Percentiles rank a stretch among this genome's conserved stretches.
Evolutionary conservation across 345 rosid species (phyloP).

Genomic region (Stellera chamaejasme): DNA sequence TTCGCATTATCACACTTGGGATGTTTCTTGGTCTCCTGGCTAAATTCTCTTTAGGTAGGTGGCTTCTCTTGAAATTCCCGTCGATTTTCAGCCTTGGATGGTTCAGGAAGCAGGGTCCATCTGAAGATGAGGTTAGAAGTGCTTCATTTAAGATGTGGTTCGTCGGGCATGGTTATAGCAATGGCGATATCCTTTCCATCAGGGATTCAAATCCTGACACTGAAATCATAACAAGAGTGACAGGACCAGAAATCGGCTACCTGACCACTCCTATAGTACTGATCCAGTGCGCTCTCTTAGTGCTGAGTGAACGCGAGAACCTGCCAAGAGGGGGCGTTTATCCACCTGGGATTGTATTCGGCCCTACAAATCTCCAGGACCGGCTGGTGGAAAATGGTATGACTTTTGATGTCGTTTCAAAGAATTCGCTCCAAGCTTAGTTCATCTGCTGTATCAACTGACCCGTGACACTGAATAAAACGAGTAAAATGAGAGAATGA

Average conservation of each 20-base stretch:
- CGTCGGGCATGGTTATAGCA: constrained; percentile 65
- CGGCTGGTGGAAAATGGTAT: constrained; percentile 66
- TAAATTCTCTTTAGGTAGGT: constrained; percentile 48
- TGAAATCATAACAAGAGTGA: constrained; percentile 62
- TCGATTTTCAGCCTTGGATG: constrained; percentile 75
- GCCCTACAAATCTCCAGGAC: constrained; percentile 66
- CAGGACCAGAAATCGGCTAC: constrained; percentile 88
- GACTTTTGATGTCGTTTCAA: constrained; percentile 65
- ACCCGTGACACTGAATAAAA: too few species aligned
- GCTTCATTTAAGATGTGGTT: constrained; percentile 93
- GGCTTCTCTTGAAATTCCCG: constrained; percentile 79
- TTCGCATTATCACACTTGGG: constrained; percentile 43
- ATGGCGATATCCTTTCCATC: constrained; percentile 30
- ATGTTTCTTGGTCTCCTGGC: constrained; percentile 51
- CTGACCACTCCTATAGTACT: constrained; percentile 61
- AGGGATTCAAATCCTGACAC: constrained; percentile 44
- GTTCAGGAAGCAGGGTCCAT: constrained; percentile 75
- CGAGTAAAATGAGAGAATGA: too few species aligned
- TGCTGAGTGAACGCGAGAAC: constrained; percentile 42
- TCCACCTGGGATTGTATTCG: constrained; percentile 77
- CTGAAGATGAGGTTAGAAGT: constrained; percentile 70
- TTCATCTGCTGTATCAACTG: too few species aligned
- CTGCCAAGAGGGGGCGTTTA: constrained; percentile 71
- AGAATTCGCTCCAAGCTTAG: constrained; percentile 23
- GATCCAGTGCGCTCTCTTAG: constrained; percentile 60